These are phyloP conservation scores for Dactylellina parvicollis DNA, from an alignment of 2,329 filamentous ascomycete genomes.

Conservation along the genomic window DNA sequence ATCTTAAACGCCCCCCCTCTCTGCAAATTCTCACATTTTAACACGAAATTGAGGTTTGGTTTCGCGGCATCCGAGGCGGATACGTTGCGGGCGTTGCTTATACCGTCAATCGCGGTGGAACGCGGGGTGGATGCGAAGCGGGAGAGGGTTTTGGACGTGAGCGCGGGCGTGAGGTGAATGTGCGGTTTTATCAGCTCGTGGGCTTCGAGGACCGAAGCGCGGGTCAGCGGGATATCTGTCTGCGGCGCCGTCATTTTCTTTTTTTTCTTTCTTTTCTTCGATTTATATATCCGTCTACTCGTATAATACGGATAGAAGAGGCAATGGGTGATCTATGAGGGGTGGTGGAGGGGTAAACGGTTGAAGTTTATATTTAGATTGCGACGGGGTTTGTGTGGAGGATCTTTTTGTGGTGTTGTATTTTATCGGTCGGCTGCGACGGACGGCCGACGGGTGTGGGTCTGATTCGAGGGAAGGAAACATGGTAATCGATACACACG, in stretches of 20 bases:
- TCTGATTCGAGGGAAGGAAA: too few species aligned
- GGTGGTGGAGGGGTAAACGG: too few species aligned
- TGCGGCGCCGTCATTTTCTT: neutral
- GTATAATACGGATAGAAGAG: too few species aligned
- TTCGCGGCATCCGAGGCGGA: conserved; percentile 68
- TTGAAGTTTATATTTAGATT: neutral
- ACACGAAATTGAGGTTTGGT: conserved; percentile 79
- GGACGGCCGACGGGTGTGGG: too few species aligned
- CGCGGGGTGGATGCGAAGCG: conserved; percentile 78
- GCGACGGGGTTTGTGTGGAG: neutral
- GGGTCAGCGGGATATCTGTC: conserved; percentile 71
- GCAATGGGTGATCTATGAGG: too few species aligned
- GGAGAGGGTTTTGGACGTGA: conserved; percentile 80
- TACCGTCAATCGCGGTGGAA: conserved; percentile 67
- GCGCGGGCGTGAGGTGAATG: conserved; percentile 83
- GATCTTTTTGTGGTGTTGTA: conserved; percentile 5
- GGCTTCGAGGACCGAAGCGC: conserved; percentile 76
- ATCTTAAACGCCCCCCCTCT: conserved; percentile 92
- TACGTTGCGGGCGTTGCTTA: conserved; percentile 63
- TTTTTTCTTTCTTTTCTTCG: neutral
- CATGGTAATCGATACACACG: too few species aligned
- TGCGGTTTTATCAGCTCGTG: conserved; percentile 76
- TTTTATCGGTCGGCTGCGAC: too few species aligned
- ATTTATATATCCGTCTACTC: too few species aligned
- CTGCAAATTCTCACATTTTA: conserved; percentile 97